Conservation (phyloP, 257 asterid species). For the Penstemon barbatus region DNA sequence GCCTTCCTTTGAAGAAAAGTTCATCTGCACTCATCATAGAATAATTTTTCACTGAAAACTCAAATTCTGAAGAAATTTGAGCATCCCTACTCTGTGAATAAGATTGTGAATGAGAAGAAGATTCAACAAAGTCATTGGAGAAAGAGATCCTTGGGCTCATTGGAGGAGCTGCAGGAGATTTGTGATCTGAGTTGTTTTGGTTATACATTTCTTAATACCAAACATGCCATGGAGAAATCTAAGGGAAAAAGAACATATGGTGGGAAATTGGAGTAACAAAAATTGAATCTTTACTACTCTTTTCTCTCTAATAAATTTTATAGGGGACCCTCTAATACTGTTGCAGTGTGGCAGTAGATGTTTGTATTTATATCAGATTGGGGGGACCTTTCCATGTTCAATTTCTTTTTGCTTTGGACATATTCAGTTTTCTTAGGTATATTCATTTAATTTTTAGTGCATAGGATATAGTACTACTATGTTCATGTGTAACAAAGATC, state of each 20-base stretch:
- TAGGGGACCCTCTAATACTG: constrained; percentile 45
- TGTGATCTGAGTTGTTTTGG: constrained; percentile 58
- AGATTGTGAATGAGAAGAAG: constrained; percentile 30
- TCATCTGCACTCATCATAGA: constrained; percentile 88
- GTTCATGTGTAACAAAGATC: background rate
- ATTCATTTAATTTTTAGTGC: background rate
- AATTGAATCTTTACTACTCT: background rate
- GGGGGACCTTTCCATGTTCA: constrained; percentile 34
- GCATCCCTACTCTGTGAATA: constrained; percentile 52
- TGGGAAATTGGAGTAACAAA: constrained; percentile 17
- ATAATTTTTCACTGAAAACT: constrained; percentile 67
- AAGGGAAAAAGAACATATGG: constrained; percentile 39
- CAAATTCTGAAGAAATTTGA: constrained; percentile 87
- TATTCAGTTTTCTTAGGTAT: background rate
- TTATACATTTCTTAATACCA: constrained; percentile 62
- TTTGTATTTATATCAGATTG: constrained; percentile 56
- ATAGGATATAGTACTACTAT: background rate
- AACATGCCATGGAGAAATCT: constrained; percentile 57
- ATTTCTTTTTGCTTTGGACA: constrained; percentile 12
- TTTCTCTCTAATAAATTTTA: constrained; percentile 36
- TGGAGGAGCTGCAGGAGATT: constrained; percentile 37
- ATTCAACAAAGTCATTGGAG: constrained; percentile 78
- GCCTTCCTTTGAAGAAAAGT: constrained; percentile 73
- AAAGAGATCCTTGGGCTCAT: constrained; percentile 91
- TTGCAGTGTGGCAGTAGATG: constrained; percentile 52